These are phyloP conservation scores for Gonapodya prolifera DNA, from an alignment of 192 early-diverging fungal genomes.

Conservation along the genomic window DNA sequence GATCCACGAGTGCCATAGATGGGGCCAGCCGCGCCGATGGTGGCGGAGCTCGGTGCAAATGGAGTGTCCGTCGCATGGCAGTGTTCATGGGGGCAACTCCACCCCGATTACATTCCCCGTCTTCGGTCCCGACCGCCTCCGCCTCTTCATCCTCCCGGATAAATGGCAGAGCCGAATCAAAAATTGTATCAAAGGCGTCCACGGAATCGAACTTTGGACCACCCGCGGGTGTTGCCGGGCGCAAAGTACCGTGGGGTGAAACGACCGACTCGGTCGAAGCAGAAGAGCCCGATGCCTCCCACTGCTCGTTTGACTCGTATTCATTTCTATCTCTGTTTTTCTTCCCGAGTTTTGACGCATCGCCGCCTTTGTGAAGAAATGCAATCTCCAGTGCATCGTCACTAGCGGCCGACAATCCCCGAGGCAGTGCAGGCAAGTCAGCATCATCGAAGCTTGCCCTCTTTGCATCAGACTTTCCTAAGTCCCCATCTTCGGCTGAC, in stretches of 20 bases:
- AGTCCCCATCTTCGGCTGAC: no score
- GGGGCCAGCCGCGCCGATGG: no score
- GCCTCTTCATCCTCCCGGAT: neutral
- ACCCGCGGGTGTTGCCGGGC: neutral
- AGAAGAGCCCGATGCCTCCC: no score
- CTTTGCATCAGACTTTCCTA: no score
- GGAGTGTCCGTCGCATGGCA: no score
- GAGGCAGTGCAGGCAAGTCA: neutral
- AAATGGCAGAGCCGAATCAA: neutral
- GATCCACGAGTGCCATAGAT: neutral
- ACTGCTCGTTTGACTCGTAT: neutral
- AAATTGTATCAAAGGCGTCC: neutral
- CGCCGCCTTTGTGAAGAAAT: neutral
- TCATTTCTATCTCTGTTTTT: neutral
- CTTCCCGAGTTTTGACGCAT: neutral
- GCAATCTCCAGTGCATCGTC: neutral
- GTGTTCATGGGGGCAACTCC: no score
- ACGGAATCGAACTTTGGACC: neutral
- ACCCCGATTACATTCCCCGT: neutral
- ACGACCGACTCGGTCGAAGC: no score
- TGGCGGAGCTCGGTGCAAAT: no score
- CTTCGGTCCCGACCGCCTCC: neutral
- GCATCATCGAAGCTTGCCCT: no score
- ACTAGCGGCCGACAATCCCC: neutral
- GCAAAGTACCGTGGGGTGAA: no score